Evolutionary conservation across 371 early-diverging fungal genomes (phyloP), one percentile per base, ranked within the genome.

Genomic region (Dichotomocladium elegans): DNA sequence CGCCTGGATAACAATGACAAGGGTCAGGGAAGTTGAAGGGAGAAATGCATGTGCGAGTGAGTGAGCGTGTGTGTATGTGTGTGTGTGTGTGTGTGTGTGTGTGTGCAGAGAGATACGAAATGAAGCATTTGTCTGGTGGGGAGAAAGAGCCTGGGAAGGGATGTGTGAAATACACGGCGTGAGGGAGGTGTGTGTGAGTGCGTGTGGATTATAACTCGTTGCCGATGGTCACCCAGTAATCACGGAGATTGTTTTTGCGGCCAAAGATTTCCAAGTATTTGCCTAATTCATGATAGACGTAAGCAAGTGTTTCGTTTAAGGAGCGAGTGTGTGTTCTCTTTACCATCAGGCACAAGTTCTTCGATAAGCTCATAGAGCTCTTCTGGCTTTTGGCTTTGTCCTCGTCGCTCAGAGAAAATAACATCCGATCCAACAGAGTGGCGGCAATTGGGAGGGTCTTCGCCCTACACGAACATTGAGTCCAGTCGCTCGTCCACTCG

Each of bases 141-240:
- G n/a, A 35, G 11, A 28, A 48, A 11, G 22, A 33, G 19, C 21
- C 17, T 19, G 34, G 7, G 8, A 5, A n/a, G n/a, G n/a, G n/a
- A n/a, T n/a, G n/a, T n/a, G n/a, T n/a, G n/a, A n/a, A n/a, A n/a
- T n/a, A 37, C 15, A 37, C n/a, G 37, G 15, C 14, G 35, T 11
- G 17, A 35, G 6, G 17, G 35, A 17, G 7, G 35, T 14, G 35
- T 35, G 15, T 4, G 3, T 47, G 14, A 9, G 35, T 33, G 15
- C 11, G 30, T 15, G n/a, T 19, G 11, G 14, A 10, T 46, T 71
- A 92, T 33, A 95, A 79, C 67, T 95, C 94, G 63, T 95, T 95
- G 53, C 96, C 96, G 53, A 95, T 82, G 3, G 96, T 95, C 24
- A 93, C 92, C 96, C 96, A 95, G 60, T 89, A 91, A 73, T 93